These are phyloP conservation scores for Cynanchum wilfordii DNA, from an alignment of 257 asterid genomes.

Conservation along the genomic window DNA sequence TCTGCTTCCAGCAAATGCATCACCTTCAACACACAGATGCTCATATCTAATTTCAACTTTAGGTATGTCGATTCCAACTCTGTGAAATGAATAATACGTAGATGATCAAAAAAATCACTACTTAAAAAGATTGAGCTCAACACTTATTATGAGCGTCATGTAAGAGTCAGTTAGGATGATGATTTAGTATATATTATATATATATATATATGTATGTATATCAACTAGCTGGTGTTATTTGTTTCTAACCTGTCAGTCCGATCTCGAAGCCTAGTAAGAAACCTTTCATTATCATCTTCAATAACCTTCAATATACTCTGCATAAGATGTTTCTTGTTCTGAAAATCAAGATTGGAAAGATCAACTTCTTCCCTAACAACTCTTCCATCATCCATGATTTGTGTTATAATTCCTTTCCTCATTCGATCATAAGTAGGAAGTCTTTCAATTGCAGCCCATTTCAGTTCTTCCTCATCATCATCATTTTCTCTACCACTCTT, in stretches of 20 bases:
- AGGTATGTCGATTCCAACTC: conserved; percentile 64
- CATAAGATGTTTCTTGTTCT: conserved; percentile 63
- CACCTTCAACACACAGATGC: conserved; percentile 64
- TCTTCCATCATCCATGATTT: conserved; percentile 59
- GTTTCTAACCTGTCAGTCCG: conserved; percentile 51
- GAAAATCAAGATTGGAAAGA: conserved; percentile 48
- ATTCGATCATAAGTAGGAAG: conserved; percentile 76
- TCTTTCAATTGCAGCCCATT: conserved; percentile 83
- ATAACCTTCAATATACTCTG: conserved; percentile 52
- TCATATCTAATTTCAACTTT: conserved; percentile 63
- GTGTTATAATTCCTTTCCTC: conserved; percentile 58
- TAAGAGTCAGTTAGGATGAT: too few relatives aligned
- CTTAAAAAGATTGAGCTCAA: too few relatives aligned
- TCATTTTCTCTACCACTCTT: conserved; percentile 61
- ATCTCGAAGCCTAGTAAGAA: conserved; percentile 53
- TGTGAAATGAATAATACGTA: conserved; percentile 6
- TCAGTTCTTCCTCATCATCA: conserved; percentile 70
- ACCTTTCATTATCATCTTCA: conserved; percentile 68
- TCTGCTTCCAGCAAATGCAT: conserved; percentile 57
- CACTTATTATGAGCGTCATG: too few relatives aligned
- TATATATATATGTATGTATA: too few relatives aligned
- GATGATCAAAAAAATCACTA: too few relatives aligned
- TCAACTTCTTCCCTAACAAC: conserved; percentile 60
- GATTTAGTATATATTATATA: too few relatives aligned
- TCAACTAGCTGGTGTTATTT: not conserved